Percentiles rank a stretch among this genome's conserved stretches.
Evolutionary conservation across 352 stramenopile species (phyloP).

Genomic region (Phytophthora ohioensis): DNA sequence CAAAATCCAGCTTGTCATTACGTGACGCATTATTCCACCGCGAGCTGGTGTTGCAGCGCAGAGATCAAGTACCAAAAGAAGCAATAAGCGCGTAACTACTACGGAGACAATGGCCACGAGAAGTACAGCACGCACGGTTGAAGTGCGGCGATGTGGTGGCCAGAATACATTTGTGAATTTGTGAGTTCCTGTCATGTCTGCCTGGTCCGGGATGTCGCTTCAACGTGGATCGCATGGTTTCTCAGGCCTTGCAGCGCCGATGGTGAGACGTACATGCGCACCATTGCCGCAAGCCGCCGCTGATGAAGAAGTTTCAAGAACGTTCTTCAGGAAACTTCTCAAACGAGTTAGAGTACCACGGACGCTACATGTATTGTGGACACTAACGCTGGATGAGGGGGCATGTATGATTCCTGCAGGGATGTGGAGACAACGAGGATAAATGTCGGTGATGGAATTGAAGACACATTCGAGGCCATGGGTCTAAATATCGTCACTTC

Average conservation of each 20-base stretch:
- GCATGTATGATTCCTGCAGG: too few relatives aligned
- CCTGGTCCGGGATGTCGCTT: conserved; percentile 7
- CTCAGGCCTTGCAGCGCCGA: conserved; percentile 19
- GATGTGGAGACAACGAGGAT: too few relatives aligned
- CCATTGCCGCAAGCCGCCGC: conserved; percentile 9
- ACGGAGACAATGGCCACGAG: conserved; percentile 16
- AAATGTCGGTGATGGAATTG: too few relatives aligned
- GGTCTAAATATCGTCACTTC: too few relatives aligned
- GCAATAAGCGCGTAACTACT: conserved; percentile 9
- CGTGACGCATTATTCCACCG: conserved; percentile 21
- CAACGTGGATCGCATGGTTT: too few relatives aligned
- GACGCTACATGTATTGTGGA: not conserved
- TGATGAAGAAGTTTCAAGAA: conserved; percentile 32
- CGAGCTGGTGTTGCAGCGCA: conserved; percentile 20
- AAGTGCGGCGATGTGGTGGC: conserved; percentile 28
- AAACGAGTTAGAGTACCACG: not conserved
- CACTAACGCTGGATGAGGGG: too few relatives aligned
- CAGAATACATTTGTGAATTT: conserved; percentile 41
- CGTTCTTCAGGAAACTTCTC: conserved; percentile 18
- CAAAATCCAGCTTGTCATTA: conserved; percentile 73
- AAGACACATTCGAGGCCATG: too few relatives aligned
- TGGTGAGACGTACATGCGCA: conserved; percentile 27
- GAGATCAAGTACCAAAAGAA: conserved; percentile 13
- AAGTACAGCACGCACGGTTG: conserved; percentile 27
- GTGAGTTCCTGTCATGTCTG: conserved; percentile 12